Conservation (phyloP, 1,284 basidiomycete genomes). For the Thecaphora frezii region DNA sequence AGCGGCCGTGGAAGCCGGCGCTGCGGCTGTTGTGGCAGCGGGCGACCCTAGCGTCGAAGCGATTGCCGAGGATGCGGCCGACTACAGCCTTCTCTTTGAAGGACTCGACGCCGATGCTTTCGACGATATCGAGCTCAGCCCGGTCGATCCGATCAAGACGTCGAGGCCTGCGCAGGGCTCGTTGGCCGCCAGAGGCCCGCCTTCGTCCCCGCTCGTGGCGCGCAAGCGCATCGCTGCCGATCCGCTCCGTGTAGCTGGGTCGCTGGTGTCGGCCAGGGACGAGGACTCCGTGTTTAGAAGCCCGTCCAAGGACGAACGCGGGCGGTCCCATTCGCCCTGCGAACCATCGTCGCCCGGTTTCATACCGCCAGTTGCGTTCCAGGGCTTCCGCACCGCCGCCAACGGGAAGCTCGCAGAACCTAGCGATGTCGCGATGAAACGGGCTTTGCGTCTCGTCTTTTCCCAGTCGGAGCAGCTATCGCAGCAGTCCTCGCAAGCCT, state of each 20-base stretch:
- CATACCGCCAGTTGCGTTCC: neutral
- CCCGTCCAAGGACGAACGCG: too few species aligned
- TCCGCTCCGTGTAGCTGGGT: too few species aligned
- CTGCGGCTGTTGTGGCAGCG: neutral
- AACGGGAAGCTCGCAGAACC: neutral
- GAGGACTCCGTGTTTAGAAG: too few species aligned
- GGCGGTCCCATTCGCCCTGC: too few species aligned
- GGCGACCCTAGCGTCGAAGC: neutral
- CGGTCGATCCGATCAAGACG: slow-evolving; percentile 5
- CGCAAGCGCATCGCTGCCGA: neutral
- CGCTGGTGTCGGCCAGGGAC: too few species aligned
- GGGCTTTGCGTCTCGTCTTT: neutral
- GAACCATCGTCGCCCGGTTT: too few species aligned
- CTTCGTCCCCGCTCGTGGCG: neutral
- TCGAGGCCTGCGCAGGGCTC: neutral
- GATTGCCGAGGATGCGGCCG: slow-evolving; percentile 1
- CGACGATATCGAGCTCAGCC: slow-evolving; percentile 27
- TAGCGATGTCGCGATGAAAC: neutral
- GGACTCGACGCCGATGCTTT: slow-evolving; percentile 32
- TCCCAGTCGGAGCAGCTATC: neutral
- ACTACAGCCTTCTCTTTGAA: slow-evolving; percentile 25
- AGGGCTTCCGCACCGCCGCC: neutral
- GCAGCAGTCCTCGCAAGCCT: neutral
- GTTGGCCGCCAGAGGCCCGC: neutral
- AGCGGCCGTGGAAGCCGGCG: too few species aligned